phyloP scores from a whole-genome alignment of 306 rosid species.

The Mucuna pruriens region DNA sequence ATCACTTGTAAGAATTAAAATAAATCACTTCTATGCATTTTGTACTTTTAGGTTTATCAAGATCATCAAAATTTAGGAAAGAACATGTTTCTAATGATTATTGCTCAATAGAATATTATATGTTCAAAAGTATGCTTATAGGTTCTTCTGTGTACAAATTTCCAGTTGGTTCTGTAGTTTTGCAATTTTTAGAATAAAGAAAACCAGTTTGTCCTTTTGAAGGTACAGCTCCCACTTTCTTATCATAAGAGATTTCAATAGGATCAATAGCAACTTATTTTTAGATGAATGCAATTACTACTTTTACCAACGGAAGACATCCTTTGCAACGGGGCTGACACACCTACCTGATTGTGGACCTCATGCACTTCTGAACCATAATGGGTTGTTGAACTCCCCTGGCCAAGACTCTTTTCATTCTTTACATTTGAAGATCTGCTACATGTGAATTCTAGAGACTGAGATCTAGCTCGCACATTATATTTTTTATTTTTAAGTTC shows the following conservation, averaged over 20 bases:
- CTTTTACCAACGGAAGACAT: conserved; percentile 38
- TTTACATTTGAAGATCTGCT: conserved; percentile 44
- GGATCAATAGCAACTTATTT: conserved; percentile 39
- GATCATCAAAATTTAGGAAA: conserved; percentile 7
- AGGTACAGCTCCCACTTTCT: conserved; percentile 34
- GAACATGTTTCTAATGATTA: conserved; percentile 22
- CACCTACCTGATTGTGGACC: conserved; percentile 32
- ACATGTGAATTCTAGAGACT: conserved; percentile 43
- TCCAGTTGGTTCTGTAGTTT: conserved; percentile 41
- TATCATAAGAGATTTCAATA: conserved; percentile 44
- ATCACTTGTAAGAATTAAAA: neutral
- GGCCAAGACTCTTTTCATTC: conserved; percentile 41
- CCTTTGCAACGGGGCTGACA: conserved; percentile 28
- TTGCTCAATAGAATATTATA: conserved; percentile 5
- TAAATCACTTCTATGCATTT: conserved; percentile 1
- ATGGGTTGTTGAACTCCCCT: conserved; percentile 32
- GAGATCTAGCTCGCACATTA: conserved; percentile 41
- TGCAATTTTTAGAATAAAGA: conserved; percentile 38
- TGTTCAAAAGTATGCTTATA: conserved; percentile 50
- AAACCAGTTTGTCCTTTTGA: conserved; percentile 34
- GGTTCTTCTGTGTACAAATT: conserved; percentile 46
- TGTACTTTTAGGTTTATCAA: conserved; percentile 12
- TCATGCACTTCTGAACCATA: conserved; percentile 35
- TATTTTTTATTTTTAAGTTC: conserved; percentile 43
- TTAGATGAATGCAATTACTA: conserved; percentile 46